Base-by-base conservation (phyloP, 2,329 filamentous ascomycete genomes). In the Penicillium sp. region DNA sequence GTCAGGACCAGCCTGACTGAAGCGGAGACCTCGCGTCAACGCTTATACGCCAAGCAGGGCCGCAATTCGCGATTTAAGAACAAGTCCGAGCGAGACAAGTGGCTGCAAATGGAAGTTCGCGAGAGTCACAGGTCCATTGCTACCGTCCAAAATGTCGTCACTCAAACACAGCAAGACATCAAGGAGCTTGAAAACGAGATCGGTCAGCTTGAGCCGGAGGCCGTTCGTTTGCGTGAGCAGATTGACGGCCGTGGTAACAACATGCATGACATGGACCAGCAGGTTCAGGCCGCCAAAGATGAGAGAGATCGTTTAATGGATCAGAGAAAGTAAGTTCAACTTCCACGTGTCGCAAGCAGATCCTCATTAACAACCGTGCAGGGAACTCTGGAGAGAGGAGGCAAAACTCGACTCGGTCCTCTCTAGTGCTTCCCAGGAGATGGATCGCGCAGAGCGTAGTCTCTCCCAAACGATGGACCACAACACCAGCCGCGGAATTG, bases 1-100 rank as follows among this genome's bases (percentile, higher is more conserved):
- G 77, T 89, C 25, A 87, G 86, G 63, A 79, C 86, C 49, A 84
- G 88, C 53, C 79, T 97, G 10, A 87, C 91, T 42, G 80, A 88
- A 44, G 88, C 88, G 0, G 88, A 95, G 63, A 86, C 86, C 7
- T 81, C 83, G 5, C 82, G 89, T 38, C 85, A 88, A 58, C 86
- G 92, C 33, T 81, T 99, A 7, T 90, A 95, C 66, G 89, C 89
- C 45, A 99, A 99, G 71, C 92, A 99, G 73, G 90, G 88, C 39
- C 87, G 92, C 41, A 91, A 88, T 59, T 87, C 88, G 16, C 88
- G 90, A 56, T 99, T 96, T 72, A 88, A 82, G 66, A 95, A 85
- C 69, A 96, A 96, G 76, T 82, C 83, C 8, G 90, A 97, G 68
- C 86, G 95, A 39, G 92, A 99, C 69, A 82, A 84, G 31, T 96